phyloP scores from a whole-genome alignment of 768 basidiomycete genomes.

The Kwoniella sp. region DNA sequence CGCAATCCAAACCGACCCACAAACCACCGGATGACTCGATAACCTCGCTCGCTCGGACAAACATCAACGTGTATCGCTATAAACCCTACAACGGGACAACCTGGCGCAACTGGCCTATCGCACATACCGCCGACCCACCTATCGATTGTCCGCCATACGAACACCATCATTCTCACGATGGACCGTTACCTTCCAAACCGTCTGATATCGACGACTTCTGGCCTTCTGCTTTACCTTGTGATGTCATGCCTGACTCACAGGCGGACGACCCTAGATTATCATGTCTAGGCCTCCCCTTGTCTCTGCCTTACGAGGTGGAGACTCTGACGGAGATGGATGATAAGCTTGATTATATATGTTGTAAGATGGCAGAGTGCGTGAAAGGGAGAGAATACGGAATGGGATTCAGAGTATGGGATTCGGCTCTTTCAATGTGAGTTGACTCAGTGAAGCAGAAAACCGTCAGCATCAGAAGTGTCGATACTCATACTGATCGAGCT shows the following conservation, averaged over 20 bases:
- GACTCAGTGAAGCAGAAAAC: too few species aligned
- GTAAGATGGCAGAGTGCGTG: conserved; percentile 68
- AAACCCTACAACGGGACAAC: not conserved
- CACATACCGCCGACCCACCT: conserved; percentile 9
- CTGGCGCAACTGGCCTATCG: conserved; percentile 7
- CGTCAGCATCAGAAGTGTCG: too few species aligned
- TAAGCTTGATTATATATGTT: conserved; percentile 72
- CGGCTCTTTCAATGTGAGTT: conserved; percentile 39
- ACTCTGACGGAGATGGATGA: conserved; percentile 72
- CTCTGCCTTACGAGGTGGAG: conserved; percentile 76
- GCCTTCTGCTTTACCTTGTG: conserved; percentile 17
- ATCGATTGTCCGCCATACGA: conserved; percentile 11
- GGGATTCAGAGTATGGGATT: conserved; percentile 71
- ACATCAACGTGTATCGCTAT: not conserved
- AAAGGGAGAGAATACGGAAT: conserved; percentile 80
- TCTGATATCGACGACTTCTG: conserved; percentile 11
- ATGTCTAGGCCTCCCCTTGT: conserved; percentile 46
- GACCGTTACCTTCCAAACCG: conserved; percentile 7
- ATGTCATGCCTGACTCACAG: conserved; percentile 18
- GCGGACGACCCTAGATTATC: conserved; percentile 44
- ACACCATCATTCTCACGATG: not conserved
- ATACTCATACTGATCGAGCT: conserved; percentile 8
- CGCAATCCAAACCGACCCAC: not conserved
- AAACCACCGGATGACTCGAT: not conserved
- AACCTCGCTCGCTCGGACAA: conserved; percentile 1